A percentile compares a stretch with the other conserved stretches of the same genome.
phyloP scores from a whole-genome alignment of 2,329 filamentous ascomycete species.

The Rhexocercosporidium sp. region DNA sequence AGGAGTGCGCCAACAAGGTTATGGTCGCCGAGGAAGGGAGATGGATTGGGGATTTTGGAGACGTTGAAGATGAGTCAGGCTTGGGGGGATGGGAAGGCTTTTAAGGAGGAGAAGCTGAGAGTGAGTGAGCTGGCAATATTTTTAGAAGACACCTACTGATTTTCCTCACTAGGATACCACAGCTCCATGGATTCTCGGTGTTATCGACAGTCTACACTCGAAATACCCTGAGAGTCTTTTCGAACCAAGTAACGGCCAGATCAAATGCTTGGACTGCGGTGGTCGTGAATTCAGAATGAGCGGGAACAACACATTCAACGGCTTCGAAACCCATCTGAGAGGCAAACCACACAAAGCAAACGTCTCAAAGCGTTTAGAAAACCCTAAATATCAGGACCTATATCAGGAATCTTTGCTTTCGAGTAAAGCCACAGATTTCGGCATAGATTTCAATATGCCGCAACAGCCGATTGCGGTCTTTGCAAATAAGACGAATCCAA shows the following conservation, averaged over 20 bases:
- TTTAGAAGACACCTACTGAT: neutral
- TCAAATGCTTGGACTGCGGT: conserved; percentile 16
- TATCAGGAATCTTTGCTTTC: neutral
- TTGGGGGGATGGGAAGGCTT: neutral
- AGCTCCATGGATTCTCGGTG: neutral
- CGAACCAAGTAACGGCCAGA: conserved; percentile 11
- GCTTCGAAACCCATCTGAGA: conserved; percentile 19
- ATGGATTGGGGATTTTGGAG: neutral
- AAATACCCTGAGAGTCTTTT: conserved; percentile 17
- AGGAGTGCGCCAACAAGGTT: conserved; percentile 5
- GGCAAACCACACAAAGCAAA: conserved; percentile 9
- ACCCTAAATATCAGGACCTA: too few relatives aligned
- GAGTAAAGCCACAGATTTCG: neutral
- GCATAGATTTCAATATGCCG: neutral
- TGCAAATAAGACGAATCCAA: neutral
- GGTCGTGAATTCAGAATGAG: too few relatives aligned
- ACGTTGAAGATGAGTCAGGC: neutral
- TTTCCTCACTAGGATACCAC: neutral
- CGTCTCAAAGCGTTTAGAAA: neutral
- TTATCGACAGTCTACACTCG: neutral
- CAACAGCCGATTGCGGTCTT: conserved; percentile 1
- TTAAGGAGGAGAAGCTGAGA: conserved; percentile 11
- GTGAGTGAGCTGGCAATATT: neutral
- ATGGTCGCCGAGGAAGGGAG: neutral
- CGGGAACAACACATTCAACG: neutral